Evolutionary conservation across 306 rosid species (phyloP), one percentile per base, ranked within the genome.

Genomic region (Cucurbita maxima): DNA sequence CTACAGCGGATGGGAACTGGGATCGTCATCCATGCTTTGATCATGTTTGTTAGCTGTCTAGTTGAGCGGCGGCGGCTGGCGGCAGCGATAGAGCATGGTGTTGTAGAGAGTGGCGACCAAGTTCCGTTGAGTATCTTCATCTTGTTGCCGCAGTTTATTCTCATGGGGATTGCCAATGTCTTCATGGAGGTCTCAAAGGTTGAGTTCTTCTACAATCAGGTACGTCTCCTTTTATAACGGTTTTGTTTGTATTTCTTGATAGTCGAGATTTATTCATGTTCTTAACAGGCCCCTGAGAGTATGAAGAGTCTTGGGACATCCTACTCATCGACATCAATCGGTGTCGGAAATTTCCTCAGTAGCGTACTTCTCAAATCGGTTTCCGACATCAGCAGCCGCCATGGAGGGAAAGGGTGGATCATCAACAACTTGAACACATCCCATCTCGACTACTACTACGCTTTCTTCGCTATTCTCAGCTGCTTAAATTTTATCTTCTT

Each of bases 131-230:
- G 76, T 8, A 64, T 77, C n/a, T 77, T 77, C 69, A 58, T 64
- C 45, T 60, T 71, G 59, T 34, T 78, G n/a, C 81, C 81, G 50
- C 81, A 78, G 72, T 78, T 71, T 22, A 50, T 71, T 37, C 41
- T 78, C 14, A 78, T 78, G 68, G 81, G 81, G 3, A 63, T 45
- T 9, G 76, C 81, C 22, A 72, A 78, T 40, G 81, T 67, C 20
- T 72, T 71, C 64, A 59, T 56, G 60, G 71, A 71, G 50, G 76
- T 78, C 18, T 75, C 76, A 0, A 74, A 78, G 63, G 19, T 78
- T 3, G 81, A 78, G 36, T 78, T 78, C 51, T 78, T 78, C 56
- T 78, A 78, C 5, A 73, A 78, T 4, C 81, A 78, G 71, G 81
- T 61, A 12, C 0, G 0, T 20, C 34, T 30, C 34, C 34, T 30